Conservation (phyloP, 352 stramenopile genomes). For the Globisporangium rhizosaccharum region DNA sequence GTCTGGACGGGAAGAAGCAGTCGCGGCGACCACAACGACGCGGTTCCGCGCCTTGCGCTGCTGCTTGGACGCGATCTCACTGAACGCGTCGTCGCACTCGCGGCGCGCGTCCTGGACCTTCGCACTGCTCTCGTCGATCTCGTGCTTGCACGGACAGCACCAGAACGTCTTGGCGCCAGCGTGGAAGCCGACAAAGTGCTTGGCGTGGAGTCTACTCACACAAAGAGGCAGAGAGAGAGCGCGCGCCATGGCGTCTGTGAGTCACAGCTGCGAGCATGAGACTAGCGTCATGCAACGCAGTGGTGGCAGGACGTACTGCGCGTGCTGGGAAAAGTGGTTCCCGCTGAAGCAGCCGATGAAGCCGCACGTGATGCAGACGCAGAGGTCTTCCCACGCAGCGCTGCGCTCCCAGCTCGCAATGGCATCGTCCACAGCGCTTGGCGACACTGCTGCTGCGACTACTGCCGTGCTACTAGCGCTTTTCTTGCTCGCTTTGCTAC, state of each 20-base stretch:
- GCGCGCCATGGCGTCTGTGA: not conserved
- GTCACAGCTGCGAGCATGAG: not conserved
- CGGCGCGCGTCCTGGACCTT: conserved; percentile 35
- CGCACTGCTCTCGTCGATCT: conserved; percentile 26
- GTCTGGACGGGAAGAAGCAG: not conserved
- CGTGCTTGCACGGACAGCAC: conserved; percentile 44
- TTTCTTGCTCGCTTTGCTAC: not conserved
- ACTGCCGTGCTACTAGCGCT: not conserved
- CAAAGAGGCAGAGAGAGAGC: not conserved
- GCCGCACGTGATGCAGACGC: conserved; percentile 54
- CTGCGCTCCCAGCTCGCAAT: conserved; percentile 31
- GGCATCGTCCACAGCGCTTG: not conserved
- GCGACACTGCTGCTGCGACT: not conserved
- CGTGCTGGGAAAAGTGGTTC: conserved; percentile 48
- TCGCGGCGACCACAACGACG: not conserved
- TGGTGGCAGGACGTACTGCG: conserved; percentile 25
- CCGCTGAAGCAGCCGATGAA: conserved; percentile 50
- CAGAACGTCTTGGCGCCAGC: conserved; percentile 46
- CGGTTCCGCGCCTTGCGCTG: conserved; percentile 28
- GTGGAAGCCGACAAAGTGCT: conserved; percentile 59
- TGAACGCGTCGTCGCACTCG: conserved; percentile 32
- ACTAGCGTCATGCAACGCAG: not conserved
- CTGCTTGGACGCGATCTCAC: conserved; percentile 49
- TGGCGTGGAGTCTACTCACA: conserved; percentile 27
- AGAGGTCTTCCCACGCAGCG: conserved; percentile 28